Percentiles rank a stretch among this genome's conserved stretches.
Conservation (phyloP, 164 flowering plant genomes). For the Nelumbo lutea region DNA sequence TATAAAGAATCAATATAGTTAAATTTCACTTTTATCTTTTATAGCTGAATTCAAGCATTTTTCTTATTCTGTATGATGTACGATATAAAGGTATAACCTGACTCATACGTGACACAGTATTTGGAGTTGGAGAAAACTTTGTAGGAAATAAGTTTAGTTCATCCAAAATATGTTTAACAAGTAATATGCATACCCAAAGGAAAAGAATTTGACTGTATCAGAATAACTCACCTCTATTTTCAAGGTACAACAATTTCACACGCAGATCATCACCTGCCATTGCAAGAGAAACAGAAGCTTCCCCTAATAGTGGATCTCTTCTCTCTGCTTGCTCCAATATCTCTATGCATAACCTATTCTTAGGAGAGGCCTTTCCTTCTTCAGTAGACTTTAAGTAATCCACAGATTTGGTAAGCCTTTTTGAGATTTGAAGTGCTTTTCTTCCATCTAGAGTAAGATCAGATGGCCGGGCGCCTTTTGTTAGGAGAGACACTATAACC, state of each 20-base stretch:
- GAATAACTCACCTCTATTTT: slow-evolving; percentile 69
- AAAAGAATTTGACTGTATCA: neutral
- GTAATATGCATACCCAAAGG: neutral
- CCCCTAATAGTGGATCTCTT: slow-evolving; percentile 74
- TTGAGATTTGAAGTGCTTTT: slow-evolving; percentile 83
- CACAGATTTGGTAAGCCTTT: slow-evolving; percentile 59
- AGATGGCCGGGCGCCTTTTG: slow-evolving; percentile 73
- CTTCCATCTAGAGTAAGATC: slow-evolving; percentile 74
- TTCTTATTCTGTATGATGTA: too few species aligned
- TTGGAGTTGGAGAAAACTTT: too few species aligned
- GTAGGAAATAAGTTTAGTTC: neutral
- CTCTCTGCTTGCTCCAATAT: slow-evolving; percentile 91
- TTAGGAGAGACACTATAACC: slow-evolving; percentile 77
- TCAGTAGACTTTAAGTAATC: slow-evolving; percentile 49
- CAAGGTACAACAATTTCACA: slow-evolving; percentile 68
- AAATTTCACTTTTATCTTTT: too few species aligned
- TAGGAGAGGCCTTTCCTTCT: slow-evolving; percentile 66
- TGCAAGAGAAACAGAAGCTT: slow-evolving; percentile 83
- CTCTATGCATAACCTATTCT: slow-evolving; percentile 82
- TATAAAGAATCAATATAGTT: too few species aligned
- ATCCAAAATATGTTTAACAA: neutral
- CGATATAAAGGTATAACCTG: too few species aligned
- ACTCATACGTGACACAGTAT: too few species aligned
- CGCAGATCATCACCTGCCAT: slow-evolving; percentile 82
- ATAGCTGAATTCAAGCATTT: too few species aligned